Evolutionary conservation across 2,329 filamentous ascomycete genomes (phyloP).

Genomic region (Pseudocercospora macadamiae): DNA sequence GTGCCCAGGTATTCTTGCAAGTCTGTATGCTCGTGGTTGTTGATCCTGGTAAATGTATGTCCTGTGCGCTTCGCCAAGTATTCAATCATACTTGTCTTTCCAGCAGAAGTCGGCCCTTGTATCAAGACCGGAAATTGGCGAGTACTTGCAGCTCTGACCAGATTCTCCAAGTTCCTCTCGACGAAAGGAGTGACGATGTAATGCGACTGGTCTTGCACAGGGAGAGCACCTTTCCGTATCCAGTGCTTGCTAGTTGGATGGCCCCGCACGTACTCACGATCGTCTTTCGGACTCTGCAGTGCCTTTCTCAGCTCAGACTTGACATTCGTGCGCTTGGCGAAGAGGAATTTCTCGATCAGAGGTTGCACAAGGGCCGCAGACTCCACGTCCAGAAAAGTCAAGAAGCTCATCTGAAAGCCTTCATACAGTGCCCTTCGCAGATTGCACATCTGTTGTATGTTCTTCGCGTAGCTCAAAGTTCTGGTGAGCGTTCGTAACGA

Average conservation of each 20-base stretch:
- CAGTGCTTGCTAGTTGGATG: conserved; percentile 55
- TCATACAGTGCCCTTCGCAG: conserved; percentile 86
- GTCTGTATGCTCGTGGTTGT: conserved; percentile 99
- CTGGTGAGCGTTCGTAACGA: conserved; percentile 92
- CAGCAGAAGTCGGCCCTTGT: conserved; percentile 93
- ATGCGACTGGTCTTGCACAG: conserved; percentile 72
- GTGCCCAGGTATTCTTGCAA: conserved; percentile 96
- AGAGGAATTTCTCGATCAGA: conserved; percentile 77
- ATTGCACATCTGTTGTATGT: conserved; percentile 82
- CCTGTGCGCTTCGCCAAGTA: conserved; percentile 96
- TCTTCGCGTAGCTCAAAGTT: conserved; percentile 82
- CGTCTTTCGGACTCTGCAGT: conserved; percentile 76
- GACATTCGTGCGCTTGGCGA: conserved; percentile 69
- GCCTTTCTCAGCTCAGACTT: conserved; percentile 76
- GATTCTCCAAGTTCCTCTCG: conserved; percentile 88
- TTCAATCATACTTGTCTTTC: conserved; percentile 99
- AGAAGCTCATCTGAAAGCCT: conserved; percentile 96
- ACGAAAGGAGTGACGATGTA: conserved; percentile 98
- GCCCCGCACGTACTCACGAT: conserved; percentile 71
- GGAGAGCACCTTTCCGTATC: conserved; percentile 74
- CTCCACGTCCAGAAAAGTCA: conserved; percentile 80
- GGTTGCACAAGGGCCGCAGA: conserved; percentile 80
- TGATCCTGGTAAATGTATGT: conserved; percentile 97
- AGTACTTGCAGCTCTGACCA: conserved; percentile 91
- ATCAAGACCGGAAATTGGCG: conserved; percentile 90